phyloP scores from a whole-genome alignment of 2,329 filamentous ascomycete species.

The Cladophialophora psammophila region DNA sequence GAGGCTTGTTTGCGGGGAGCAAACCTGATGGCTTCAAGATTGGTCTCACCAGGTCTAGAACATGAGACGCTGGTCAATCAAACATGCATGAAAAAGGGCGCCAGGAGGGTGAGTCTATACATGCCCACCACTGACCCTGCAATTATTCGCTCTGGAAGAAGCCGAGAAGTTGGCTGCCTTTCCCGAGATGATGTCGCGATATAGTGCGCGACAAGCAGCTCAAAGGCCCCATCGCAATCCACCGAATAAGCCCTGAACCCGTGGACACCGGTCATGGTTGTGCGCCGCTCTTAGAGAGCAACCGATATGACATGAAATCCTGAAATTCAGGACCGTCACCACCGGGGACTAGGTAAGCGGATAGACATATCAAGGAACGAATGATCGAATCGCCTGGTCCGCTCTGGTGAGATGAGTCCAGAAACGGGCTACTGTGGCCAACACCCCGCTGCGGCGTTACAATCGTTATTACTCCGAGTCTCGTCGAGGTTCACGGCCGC shows the following conservation, averaged over 20 bases:
- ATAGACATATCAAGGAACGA: background rate
- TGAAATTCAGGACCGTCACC: background rate
- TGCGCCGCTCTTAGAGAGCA: background rate
- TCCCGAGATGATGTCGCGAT: slow-evolving; percentile 4
- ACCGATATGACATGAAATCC: background rate
- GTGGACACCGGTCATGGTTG: background rate
- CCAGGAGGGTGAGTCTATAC: background rate
- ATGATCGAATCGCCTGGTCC: background rate
- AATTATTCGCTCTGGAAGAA: slow-evolving; percentile 1
- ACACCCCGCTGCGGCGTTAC: background rate
- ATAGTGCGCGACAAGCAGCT: background rate
- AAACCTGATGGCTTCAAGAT: slow-evolving; percentile 7
- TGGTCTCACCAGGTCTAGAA: slow-evolving; percentile 16
- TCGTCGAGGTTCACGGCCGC: background rate
- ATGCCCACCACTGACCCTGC: slow-evolving; percentile 10
- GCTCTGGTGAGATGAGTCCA: background rate
- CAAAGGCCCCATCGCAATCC: background rate
- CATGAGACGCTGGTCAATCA: slow-evolving; percentile 17
- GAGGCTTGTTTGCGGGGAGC: slow-evolving; percentile 4
- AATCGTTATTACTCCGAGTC: background rate
- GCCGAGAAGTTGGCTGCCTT: slow-evolving; percentile 8
- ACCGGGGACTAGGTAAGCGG: background rate
- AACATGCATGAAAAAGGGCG: slow-evolving; percentile 7
- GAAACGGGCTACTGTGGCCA: background rate
- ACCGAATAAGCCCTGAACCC: background rate